Conservation (phyloP, 2,329 filamentous ascomycete species). For the Penicillium sp. region DNA sequence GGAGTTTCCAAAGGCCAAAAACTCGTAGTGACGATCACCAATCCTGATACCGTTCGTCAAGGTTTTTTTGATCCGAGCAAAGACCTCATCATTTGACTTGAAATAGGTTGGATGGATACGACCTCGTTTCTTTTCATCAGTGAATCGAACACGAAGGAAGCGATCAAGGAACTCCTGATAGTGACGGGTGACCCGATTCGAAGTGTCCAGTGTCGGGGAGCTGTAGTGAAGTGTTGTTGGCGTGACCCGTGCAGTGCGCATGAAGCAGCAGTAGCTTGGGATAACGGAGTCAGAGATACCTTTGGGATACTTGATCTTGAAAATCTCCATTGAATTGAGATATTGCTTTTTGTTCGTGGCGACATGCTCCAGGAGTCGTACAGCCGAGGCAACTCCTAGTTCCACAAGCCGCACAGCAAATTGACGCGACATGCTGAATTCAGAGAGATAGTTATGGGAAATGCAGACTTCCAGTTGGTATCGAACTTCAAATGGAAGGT, state of each 20-base stretch:
- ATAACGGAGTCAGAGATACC: constrained; percentile 58
- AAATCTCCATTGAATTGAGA: constrained; percentile 73
- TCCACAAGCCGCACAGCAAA: constrained; percentile 68
- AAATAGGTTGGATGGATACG: constrained; percentile 62
- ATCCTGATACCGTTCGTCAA: constrained; percentile 79
- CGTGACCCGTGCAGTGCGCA: constrained; percentile 78
- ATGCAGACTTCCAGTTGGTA: constrained; percentile 95
- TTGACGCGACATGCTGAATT: constrained; percentile 68
- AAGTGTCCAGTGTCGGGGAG: constrained; percentile 79
- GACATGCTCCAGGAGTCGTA: constrained; percentile 72
- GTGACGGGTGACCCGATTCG: constrained; percentile 81
- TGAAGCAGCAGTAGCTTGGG: constrained; percentile 72
- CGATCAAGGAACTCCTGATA: constrained; percentile 71
- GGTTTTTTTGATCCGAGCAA: constrained; percentile 71
- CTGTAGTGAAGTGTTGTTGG: constrained; percentile 80
- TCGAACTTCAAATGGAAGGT: constrained; percentile 70
- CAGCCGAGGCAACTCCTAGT: constrained; percentile 59
- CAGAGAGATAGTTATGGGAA: constrained; percentile 75
- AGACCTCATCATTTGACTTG: constrained; percentile 69
- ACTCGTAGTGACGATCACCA: constrained; percentile 80
- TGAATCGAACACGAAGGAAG: constrained; percentile 88
- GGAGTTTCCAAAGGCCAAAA: constrained; percentile 92
- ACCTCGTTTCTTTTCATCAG: constrained; percentile 72
- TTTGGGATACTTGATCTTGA: constrained; percentile 55
- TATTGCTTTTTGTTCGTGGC: constrained; percentile 65